Conservation (phyloP, 1,139 yeast genomes). For the Geotrichum candidum region DNA sequence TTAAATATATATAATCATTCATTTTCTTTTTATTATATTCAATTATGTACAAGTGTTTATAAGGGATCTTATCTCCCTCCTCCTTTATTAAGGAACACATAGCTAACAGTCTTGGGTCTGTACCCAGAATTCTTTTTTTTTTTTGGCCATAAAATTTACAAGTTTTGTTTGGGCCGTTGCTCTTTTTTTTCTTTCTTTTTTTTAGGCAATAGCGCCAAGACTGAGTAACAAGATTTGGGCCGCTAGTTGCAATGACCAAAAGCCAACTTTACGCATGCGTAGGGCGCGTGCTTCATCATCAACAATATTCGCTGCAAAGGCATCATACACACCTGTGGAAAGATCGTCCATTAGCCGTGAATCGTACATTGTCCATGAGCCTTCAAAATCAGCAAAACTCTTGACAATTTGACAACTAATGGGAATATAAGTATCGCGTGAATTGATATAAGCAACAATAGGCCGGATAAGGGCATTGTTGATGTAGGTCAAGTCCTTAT, state of each 20-base stretch:
- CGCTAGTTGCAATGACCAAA: constrained; percentile 85
- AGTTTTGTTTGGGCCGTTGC: no score
- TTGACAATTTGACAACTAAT: constrained; percentile 81
- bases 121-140: no score
- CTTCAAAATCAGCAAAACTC: constrained; percentile 74
- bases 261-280: constrained; percentile 76
- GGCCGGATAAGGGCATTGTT: constrained; percentile 91
- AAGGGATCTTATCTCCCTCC: no score
- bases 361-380: constrained; percentile 95
- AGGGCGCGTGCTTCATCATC: constrained; percentile 74
- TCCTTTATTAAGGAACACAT: no score
- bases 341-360: constrained; percentile 87
- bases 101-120: no score
- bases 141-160: no score
- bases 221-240: constrained; percentile 79
- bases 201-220: constrained; percentile 52
- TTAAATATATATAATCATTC: no score
- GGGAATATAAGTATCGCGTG: constrained; percentile 83
- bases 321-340: constrained; percentile 83
- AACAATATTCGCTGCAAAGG: constrained; percentile 79
- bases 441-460: constrained; percentile 89
- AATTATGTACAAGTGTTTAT: no score
- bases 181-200: not conserved
- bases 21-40: no score
- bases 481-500: constrained; percentile 76